These are phyloP conservation scores for Phyllosticta citriasiana DNA, from an alignment of 2,329 filamentous ascomycete genomes.

Conservation along the genomic window DNA sequence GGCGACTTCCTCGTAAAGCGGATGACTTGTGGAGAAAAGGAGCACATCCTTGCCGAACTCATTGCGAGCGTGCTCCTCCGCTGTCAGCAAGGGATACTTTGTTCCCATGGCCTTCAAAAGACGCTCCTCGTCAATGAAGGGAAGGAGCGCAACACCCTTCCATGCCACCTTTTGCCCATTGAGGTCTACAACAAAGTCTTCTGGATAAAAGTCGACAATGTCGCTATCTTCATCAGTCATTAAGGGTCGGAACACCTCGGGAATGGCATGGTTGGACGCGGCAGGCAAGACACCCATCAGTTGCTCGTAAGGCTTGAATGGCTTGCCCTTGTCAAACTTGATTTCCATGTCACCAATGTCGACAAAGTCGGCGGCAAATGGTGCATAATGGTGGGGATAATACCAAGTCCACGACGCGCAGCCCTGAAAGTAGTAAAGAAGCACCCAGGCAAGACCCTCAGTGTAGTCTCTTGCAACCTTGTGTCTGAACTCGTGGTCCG, in stretches of 20 bases:
- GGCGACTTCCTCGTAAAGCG: slow-evolving; percentile 76
- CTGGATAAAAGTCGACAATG: slow-evolving; percentile 96
- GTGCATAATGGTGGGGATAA: slow-evolving; percentile 96
- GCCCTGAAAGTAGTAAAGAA: slow-evolving; percentile 95
- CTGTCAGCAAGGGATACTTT: slow-evolving; percentile 68
- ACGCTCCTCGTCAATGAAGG: slow-evolving; percentile 90
- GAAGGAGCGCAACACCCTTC: slow-evolving; percentile 88
- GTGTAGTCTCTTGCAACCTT: slow-evolving; percentile 86
- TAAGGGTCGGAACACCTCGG: slow-evolving; percentile 74
- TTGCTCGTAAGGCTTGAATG: slow-evolving; percentile 90
- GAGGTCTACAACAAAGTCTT: slow-evolving; percentile 83
- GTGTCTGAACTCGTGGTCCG: slow-evolving; percentile 76
- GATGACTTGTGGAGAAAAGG: slow-evolving; percentile 72
- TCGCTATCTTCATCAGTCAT: slow-evolving; percentile 84
- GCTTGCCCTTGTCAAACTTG: slow-evolving; percentile 70
- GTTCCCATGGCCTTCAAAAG: slow-evolving; percentile 72
- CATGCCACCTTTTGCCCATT: slow-evolving; percentile 98
- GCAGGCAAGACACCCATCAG: slow-evolving; percentile 96
- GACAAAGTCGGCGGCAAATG: slow-evolving; percentile 91
- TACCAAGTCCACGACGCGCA: slow-evolving; percentile 99
- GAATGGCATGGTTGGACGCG: slow-evolving; percentile 83
- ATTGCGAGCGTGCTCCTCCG: slow-evolving; percentile 72
- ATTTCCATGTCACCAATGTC: slow-evolving; percentile 71
- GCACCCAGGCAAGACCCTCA: slow-evolving; percentile 88
- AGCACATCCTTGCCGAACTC: slow-evolving; percentile 70